A percentile compares a stretch with the other conserved stretches of the same genome.
Evolutionary conservation across 129 eudicot species (phyloP).

Genomic region (Escallonia rubra): DNA sequence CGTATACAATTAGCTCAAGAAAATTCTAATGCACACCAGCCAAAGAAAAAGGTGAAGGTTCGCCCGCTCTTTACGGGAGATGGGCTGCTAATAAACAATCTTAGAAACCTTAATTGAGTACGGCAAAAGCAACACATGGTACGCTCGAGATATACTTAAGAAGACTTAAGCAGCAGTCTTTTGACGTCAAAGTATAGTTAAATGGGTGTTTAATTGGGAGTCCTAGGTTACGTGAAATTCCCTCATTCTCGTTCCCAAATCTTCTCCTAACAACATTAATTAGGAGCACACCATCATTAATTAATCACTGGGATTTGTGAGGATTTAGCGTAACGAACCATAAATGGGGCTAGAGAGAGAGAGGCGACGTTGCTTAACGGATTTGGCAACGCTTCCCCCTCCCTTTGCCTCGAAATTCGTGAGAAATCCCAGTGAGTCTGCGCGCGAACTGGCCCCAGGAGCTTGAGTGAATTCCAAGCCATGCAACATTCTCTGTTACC

Average conservation of each 20-base stretch:
- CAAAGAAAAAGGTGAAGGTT: no score
- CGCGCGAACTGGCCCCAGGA: not conserved
- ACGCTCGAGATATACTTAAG: no score
- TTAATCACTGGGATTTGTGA: conserved; percentile 50
- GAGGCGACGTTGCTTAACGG: conserved; percentile 40
- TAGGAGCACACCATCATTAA: not conserved
- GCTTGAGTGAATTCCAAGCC: conserved; percentile 26
- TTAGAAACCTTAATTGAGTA: no score
- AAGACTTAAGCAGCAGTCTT: not conserved
- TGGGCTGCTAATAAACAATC: no score
- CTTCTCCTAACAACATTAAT: not conserved
- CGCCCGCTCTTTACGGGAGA: no score
- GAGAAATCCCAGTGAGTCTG: conserved; percentile 17
- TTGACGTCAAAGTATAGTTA: not conserved
- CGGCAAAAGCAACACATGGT: no score
- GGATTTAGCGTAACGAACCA: conserved; percentile 87
- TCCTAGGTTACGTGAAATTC: conserved; percentile 41
- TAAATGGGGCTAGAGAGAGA: conserved; percentile 30
- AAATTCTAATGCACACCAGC: no score
- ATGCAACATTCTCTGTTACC: conserved; percentile 1
- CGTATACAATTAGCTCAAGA: no score
- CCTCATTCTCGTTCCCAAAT: conserved; percentile 18
- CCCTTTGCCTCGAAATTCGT: conserved; percentile 2
- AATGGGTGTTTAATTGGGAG: conserved; percentile 2
- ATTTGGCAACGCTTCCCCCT: conserved; percentile 10